Evolutionary conservation across 257 asterid species (phyloP).

Genomic region (Petunia secreta): DNA sequence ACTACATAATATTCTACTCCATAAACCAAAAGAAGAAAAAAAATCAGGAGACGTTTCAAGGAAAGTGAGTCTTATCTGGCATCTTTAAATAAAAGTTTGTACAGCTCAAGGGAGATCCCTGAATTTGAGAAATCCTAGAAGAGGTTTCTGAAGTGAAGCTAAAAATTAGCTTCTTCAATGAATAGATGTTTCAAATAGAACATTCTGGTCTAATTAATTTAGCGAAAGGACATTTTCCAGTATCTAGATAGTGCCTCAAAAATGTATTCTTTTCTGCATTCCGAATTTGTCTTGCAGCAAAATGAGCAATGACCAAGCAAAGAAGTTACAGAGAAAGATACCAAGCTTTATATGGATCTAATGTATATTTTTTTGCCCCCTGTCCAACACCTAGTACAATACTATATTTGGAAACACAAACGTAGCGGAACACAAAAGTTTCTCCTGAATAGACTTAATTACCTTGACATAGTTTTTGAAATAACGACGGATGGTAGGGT

Average conservation of each 20-base stretch:
- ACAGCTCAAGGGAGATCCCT: neutral
- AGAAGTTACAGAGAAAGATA: neutral
- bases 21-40: too few species aligned
- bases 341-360: neutral
- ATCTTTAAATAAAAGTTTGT: neutral
- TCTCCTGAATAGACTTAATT: slow-evolving; percentile 20
- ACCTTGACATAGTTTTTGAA: slow-evolving; percentile 90
- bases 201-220: too few species aligned
- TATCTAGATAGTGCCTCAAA: too few species aligned
- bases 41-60: neutral
- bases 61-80: neutral
- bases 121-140: neutral
- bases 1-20: too few species aligned
- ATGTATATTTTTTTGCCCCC: neutral
- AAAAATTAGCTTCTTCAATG: too few species aligned
- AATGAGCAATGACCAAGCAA: neutral
- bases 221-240: too few species aligned
- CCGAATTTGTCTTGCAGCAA: too few species aligned
- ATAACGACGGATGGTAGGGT: slow-evolving; percentile 84
- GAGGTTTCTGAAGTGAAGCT: neutral
- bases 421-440: neutral
- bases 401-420: neutral
- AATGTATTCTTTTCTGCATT: too few species aligned
- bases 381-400: neutral
- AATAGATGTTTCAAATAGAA: too few species aligned